phyloP scores from a whole-genome alignment of 108 stramenopile species.

The Conticribra weissflogii region DNA sequence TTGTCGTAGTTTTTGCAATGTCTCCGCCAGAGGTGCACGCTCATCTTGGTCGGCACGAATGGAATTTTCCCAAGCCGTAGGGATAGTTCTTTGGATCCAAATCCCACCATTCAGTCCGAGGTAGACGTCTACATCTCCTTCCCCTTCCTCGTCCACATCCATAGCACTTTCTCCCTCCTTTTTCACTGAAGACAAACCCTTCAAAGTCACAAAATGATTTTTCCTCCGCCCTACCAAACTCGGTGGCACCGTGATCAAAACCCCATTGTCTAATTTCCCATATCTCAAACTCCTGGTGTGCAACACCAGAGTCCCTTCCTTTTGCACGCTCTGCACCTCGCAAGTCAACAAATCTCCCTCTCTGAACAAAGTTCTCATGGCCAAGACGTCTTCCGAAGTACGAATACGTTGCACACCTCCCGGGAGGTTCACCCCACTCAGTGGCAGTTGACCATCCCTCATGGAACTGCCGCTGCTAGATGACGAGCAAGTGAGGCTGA shows the following conservation, averaged over 20 bases:
- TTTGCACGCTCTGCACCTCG: conserved; percentile 86
- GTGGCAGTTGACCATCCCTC: conserved; percentile 78
- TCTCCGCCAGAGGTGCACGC: conserved; percentile 68
- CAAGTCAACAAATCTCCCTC: conserved; percentile 95
- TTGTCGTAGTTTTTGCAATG: conserved; percentile 72
- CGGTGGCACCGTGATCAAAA: conserved; percentile 79
- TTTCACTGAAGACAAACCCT: conserved; percentile 19
- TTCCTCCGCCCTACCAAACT: conserved; percentile 76
- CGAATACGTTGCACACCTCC: conserved; percentile 95
- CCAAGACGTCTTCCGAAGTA: conserved; percentile 94
- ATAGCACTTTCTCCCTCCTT: conserved; percentile 20
- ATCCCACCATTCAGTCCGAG: conserved; percentile 84
- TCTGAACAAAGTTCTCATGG: conserved; percentile 88
- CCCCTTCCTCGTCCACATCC: conserved; percentile 42
- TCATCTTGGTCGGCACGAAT: conserved; percentile 45
- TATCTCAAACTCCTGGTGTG: conserved; percentile 93
- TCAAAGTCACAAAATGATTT: conserved; percentile 70
- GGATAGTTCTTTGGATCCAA: conserved; percentile 85
- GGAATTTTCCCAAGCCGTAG: conserved; percentile 47
- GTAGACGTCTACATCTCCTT: conserved; percentile 62
- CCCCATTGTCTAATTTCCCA: conserved; percentile 95
- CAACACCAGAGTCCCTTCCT: conserved; percentile 85
- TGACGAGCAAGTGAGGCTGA: conserved; percentile 54
- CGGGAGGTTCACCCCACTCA: conserved; percentile 91
- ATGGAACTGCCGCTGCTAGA: conserved; percentile 38